Conservation (phyloP, 176 grass and related monocot species). For the Themeda triandra region DNA sequence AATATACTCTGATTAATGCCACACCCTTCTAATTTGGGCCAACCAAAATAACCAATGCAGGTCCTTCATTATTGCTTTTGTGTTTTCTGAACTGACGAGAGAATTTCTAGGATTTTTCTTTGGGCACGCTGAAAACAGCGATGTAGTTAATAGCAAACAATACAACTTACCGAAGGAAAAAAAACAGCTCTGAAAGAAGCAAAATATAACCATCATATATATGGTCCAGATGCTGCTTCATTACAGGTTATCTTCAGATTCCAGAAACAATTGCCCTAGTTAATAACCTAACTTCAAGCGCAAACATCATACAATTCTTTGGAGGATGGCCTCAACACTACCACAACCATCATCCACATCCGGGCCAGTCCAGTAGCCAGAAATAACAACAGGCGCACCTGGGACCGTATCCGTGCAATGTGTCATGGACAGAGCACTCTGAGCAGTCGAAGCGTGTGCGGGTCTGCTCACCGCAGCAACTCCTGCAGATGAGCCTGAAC, state of each 20-base stretch:
- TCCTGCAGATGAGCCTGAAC: neutral
- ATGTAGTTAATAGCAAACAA: neutral
- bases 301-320: conserved; percentile 25
- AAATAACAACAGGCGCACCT: conserved; percentile 15
- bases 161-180: neutral
- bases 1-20: neutral
- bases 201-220: neutral
- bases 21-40: neutral
- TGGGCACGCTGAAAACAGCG: neutral
- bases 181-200: neutral
- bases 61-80: neutral
- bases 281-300: neutral
- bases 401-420: neutral
- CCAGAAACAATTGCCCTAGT: neutral
- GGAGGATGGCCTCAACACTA: conserved; percentile 40
- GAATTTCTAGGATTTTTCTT: neutral
- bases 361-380: conserved; percentile 58
- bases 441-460: neutral
- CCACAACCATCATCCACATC: conserved; percentile 59
- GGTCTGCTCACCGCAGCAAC: conserved; percentile 5
- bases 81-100: neutral
- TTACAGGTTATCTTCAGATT: neutral
- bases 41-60: neutral
- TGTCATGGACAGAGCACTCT: neutral
- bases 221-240: neutral